Evolutionary conservation across 2,329 filamentous ascomycete genomes (phyloP), one percentile per base, ranked within the genome.

Genomic region (Colletotrichum sp.): DNA sequence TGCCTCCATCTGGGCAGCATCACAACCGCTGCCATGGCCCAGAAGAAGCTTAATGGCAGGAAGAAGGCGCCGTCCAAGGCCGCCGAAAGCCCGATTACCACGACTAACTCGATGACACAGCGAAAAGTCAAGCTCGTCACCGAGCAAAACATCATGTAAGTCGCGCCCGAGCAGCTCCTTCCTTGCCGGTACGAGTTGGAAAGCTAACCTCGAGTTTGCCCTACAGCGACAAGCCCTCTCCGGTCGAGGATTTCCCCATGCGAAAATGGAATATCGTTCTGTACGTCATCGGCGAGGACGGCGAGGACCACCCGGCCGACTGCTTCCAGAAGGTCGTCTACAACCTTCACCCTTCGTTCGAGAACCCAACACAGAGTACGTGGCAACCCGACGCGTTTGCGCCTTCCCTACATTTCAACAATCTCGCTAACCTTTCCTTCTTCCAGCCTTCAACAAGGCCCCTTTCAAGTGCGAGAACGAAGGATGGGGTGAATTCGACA

Each of bases 401-500:
- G 70, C 36, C n/a, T 34, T 25, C 61, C 63, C 69, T 32, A 36
- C 22, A 59, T 8, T 39, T 25, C 19, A 6, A 25, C 15, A 68
- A 36, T 25, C 57, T 11, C n/a, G 59, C 77, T 81, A 62, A 84
- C 75, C 16, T 4, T 29, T 22, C 3, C 6, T 32, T 30, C 9
- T 49, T 27, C 3, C 27, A 97, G 95, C 92, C 29, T 94, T 98
- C 88, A 93, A 93, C 82, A 93, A 94, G 79, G 92, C 96, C 1
- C 97, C 97, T 0, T 99, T 99, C 88, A 91, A 90, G 79, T 98
- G 98, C 85, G 89, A 92, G 78, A 98, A 99, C 86, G 95, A 98
- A 86, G 97, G 97, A 80, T 99, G 97, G 97, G 97, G 97, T 82
- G 97, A 99, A 87, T 99, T 99, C 84, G 97, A 99, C 84, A 96